Percentiles rank a stretch among this genome's conserved stretches.
These are phyloP conservation scores for Salinomyces thailandicus DNA, from an alignment of 2,329 filamentous ascomycete genomes.

Conservation along the genomic window DNA sequence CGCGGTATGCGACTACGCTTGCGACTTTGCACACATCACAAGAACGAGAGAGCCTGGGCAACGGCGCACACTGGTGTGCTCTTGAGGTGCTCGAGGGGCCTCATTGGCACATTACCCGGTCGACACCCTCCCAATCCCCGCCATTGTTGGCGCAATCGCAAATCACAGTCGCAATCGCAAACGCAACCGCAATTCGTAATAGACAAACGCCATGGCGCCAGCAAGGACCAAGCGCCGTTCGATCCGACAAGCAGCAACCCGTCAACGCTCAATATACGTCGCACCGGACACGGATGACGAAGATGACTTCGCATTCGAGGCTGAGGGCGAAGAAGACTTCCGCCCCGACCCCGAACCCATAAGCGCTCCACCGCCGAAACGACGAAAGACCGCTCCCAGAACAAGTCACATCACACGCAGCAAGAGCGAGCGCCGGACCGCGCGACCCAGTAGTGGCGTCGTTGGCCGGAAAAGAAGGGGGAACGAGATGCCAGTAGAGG, in stretches of 20 bases:
- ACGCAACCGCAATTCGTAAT: too few relatives aligned
- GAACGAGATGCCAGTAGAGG: neutral
- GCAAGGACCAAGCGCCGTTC: slow-evolving; percentile 25
- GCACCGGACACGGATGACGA: slow-evolving; percentile 27
- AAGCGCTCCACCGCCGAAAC: slow-evolving; percentile 14
- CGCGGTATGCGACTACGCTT: too few relatives aligned
- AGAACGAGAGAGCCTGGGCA: too few relatives aligned
- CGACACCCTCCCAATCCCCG: too few relatives aligned
- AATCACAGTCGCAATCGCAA: too few relatives aligned
- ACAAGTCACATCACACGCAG: slow-evolving; percentile 17
- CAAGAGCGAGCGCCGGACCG: slow-evolving; percentile 9
- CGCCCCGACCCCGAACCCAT: slow-evolving; percentile 8
- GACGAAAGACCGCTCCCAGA: slow-evolving; percentile 10
- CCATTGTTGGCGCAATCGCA: too few relatives aligned
- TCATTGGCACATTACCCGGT: too few relatives aligned
- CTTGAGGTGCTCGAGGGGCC: too few relatives aligned
- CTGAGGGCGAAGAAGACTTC: slow-evolving; percentile 13
- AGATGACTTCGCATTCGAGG: slow-evolving; percentile 13
- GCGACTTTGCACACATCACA: too few relatives aligned
- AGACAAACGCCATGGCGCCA: too few relatives aligned
- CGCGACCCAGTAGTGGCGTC: slow-evolving; percentile 1
- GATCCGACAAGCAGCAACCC: slow-evolving; percentile 21
- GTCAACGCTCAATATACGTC: slow-evolving; percentile 25
- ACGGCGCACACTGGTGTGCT: too few relatives aligned
- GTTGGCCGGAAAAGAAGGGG: slow-evolving; percentile 7